Base-by-base conservation (phyloP, 345 rosid species). In the Acer negundo region DNA sequence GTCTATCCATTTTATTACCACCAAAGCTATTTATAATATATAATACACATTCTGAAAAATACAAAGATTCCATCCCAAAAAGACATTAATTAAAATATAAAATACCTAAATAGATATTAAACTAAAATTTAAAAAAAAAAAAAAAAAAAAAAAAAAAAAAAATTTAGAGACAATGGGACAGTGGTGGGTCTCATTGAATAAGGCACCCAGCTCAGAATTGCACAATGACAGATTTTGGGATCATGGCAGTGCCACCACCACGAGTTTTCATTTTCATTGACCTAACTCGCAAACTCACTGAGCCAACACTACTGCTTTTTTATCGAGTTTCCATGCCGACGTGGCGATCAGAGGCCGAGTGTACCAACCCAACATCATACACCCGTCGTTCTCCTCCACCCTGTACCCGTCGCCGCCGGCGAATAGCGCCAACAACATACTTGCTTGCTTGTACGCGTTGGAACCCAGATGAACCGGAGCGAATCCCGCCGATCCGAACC, bases 341-440 rank as follows among this genome's bases (percentile, higher is more conserved):
- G 98, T 88, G 62, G 97, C 88, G 5, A 95, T 89, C 16, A 95
- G 90, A 20, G 97, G 95, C 4, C 97, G 86, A 0, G 91, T 91
- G 42, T 95, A 95, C 98, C 97, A 95, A 28, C 97, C 97, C 67
- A 95, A 87, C 90, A 89, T 90, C 73, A 95, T 64, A 79, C 97
- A 89, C 2, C 97, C 98, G 13, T 79, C 79, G 19, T 79, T 89
- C 86, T 95, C 98, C 81, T 95, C 98, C 83, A 95, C 98, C 44
- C 86, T 79, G 70, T 91, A 95, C 42, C 98, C 98, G 23, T 93
- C 92, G 2, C 97, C 97, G 22, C 98, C 93, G 5, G 90, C 89
- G 42, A 81, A 90, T 24, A 90, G 35, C 2, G 92, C 95, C 83
- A 95, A 40, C 24, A 95, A 74, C 93, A 85, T 89, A 75, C 98